These are phyloP conservation scores for Spathaspora jeffriesii DNA, from an alignment of 1,139 yeast genomes.

Conservation along the genomic window DNA sequence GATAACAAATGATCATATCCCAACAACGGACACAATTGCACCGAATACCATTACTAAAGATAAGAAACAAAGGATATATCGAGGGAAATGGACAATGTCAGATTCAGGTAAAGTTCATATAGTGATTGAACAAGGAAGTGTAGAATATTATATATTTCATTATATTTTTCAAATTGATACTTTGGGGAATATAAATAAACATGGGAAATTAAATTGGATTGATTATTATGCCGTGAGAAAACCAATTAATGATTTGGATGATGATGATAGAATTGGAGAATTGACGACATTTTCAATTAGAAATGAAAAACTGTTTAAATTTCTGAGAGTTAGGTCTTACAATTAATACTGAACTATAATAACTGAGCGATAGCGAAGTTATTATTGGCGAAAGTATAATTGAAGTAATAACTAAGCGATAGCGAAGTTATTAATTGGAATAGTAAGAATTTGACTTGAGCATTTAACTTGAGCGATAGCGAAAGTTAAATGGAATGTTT, in stretches of 20 bases:
- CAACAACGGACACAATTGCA: slow-evolving; percentile 17
- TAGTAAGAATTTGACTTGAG: too few relatives aligned
- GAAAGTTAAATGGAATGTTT: too few relatives aligned
- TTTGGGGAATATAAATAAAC: slow-evolving; percentile 55
- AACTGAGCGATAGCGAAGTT: slow-evolving; percentile 12
- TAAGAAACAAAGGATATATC: slow-evolving; percentile 33
- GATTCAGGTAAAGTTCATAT: slow-evolving; percentile 55
- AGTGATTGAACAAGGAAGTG: slow-evolving; percentile 59
- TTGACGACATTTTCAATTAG: slow-evolving; percentile 54
- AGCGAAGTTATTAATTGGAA: too few relatives aligned
- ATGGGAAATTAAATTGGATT: slow-evolving; percentile 70
- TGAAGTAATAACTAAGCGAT: too few relatives aligned
- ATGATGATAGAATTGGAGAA: slow-evolving; percentile 50
- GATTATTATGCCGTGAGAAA: slow-evolving; percentile 58
- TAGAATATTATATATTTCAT: slow-evolving; percentile 60
- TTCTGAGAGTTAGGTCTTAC: slow-evolving; percentile 61
- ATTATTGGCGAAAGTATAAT: too few relatives aligned
- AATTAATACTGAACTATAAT: too few relatives aligned
- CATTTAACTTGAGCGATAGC: too few relatives aligned
- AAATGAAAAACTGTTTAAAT: slow-evolving; percentile 77
- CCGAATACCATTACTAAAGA: neutral
- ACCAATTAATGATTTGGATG: slow-evolving; percentile 23
- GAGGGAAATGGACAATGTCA: slow-evolving; percentile 56
- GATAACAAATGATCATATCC: slow-evolving; percentile 24
- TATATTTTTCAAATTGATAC: slow-evolving; percentile 60